Evolutionary conservation across 805 yeast species (phyloP).

Genomic region (Hanseniaspora thailandica): DNA sequence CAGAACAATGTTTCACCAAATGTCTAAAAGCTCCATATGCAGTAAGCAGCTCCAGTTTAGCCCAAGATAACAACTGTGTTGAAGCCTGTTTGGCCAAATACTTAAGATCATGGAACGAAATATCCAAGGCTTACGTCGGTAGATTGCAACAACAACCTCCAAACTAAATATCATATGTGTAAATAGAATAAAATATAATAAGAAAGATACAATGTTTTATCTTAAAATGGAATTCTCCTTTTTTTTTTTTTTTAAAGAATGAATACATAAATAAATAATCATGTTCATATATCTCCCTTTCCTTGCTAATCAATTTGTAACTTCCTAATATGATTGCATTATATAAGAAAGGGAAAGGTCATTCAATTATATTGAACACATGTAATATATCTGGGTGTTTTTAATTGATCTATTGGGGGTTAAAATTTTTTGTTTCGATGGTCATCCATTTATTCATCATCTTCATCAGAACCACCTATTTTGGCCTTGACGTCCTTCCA

Average conservation of each 20-base stretch:
- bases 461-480: conserved; percentile 45
- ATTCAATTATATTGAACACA: not conserved
- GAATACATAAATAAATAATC: conserved; percentile 1
- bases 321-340: not conserved
- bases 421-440: not conserved
- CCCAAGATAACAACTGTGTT: conserved; percentile 37
- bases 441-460: conserved; percentile 30
- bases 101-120: conserved; percentile 81
- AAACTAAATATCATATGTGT: not conserved
- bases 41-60: conserved; percentile 37
- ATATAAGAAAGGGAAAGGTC: too few species aligned
- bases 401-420: not conserved
- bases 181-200: not conserved
- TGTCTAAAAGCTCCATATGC: conserved; percentile 58
- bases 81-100: conserved; percentile 73
- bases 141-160: conserved; percentile 52
- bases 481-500: conserved; percentile 67
- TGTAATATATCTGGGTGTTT: not conserved
- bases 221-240: not conserved
- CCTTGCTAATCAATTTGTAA: not conserved
- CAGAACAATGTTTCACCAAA: conserved; percentile 75
- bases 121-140: conserved; percentile 63
- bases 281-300: not conserved
- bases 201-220: not conserved
- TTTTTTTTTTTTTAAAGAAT: not conserved